Evolutionary conservation across 140 eudicot genomes (phyloP), one percentile per base, ranked within the genome.

Genomic region (Erigeron philadelphicus): DNA sequence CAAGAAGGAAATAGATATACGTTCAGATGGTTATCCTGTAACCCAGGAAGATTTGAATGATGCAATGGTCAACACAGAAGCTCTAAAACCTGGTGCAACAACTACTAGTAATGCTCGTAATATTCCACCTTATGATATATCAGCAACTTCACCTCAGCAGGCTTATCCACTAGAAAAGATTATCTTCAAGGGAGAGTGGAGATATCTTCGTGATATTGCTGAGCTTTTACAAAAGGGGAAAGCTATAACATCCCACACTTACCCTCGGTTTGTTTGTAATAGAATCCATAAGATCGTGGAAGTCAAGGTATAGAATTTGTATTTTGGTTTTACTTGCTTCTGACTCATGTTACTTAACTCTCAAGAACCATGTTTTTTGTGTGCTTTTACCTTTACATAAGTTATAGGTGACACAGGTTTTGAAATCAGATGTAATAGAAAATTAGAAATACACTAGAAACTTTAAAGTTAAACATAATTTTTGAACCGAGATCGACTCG

Each of bases 141-240:
- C 78, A 75, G 96, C 98, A 53, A 73, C 87, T 44, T 64, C 54
- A 31, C 90, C 91, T 47, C 75, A 82, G 25, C 78, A 45, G 64
- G 93, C 90, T 62, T 89, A 93, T 80, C 96, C 95, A 5, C 79
- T 93, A 9, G 87, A 87, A 66, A 86, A 81, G 76, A 93, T 93
- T 10, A 89, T 93, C 63, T 72, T 54, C 1, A 76, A 76, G 35
- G 96, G 94, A 67, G 98, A 93, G 70, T 89, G 95, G 98, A 80
- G 80, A 76, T 85, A 81, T 72, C 88, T 93, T 58, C 2, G 43
- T 6, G 98, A 93, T 69, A 72, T 93, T 49, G 50, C 67, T 47
- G 76, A 86, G 71, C 79, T 70, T 57, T 56, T 73, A 38, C 80
- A 81, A 60, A 35, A 67, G 35, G 88, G 87, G 31, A 71, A 45